These are phyloP conservation scores for Singerocomus inundabilis DNA, from an alignment of 1,284 basidiomycete species.

Conservation along the genomic window DNA sequence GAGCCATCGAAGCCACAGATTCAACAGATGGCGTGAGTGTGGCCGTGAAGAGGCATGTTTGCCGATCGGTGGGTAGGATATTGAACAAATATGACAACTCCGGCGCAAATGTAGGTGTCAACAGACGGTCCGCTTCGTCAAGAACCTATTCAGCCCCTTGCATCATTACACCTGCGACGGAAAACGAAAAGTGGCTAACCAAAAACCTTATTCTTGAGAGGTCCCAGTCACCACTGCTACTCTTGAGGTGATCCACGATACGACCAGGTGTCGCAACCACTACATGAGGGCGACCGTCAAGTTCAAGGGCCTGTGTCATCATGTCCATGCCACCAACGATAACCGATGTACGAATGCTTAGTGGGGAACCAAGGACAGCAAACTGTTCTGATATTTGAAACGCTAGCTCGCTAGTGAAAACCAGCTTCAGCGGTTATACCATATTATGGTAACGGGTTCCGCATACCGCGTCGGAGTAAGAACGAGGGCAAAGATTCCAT, in stretches of 20 bases:
- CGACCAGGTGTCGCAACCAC: conserved; percentile 96
- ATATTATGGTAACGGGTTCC: background rate
- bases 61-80: conserved; percentile 79
- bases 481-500: conserved; percentile 91
- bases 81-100: conserved; percentile 83
- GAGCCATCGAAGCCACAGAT: conserved; percentile 69
- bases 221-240: conserved; percentile 80
- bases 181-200: conserved; percentile 44
- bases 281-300: conserved; percentile 85
- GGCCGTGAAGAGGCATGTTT: conserved; percentile 96
- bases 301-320: conserved; percentile 90
- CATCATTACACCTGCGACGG: background rate
- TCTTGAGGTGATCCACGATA: conserved; percentile 87
- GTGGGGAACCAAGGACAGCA: conserved; percentile 80
- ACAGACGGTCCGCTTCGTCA: conserved; percentile 94
- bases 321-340: conserved; percentile 99
- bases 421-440: background rate
- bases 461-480: conserved; percentile 89
- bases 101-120: conserved; percentile 88
- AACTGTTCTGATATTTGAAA: conserved; percentile 98
- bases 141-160: conserved; percentile 63
- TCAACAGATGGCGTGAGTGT: conserved; percentile 91
- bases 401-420: conserved; percentile 76
- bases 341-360: conserved; percentile 83
- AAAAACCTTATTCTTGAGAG: conserved; percentile 84